Evolutionary conservation across 1,139 yeast species (phyloP), one percentile per base, ranked within the genome.

Genomic region (Yamadazyma siamensis): DNA sequence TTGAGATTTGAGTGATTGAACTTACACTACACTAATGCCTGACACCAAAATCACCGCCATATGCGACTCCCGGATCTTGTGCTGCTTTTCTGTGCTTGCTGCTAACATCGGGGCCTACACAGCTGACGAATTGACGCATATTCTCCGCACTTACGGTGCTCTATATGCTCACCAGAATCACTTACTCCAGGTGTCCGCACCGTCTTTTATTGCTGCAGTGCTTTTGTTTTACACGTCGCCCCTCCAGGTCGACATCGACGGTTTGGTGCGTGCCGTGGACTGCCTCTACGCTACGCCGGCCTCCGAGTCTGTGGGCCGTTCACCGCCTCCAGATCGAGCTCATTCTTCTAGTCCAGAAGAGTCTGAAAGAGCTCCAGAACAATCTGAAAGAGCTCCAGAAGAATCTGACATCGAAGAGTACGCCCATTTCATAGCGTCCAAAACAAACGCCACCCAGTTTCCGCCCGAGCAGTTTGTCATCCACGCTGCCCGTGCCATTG

Each of bases 331-430:
- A n/a, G n/a, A n/a, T n/a, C n/a, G n/a, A n/a, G n/a, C n/a, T n/a
- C n/a, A n/a, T n/a, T n/a, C n/a, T n/a, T n/a, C n/a, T n/a, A n/a
- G n/a, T n/a, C n/a, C n/a, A n/a, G n/a, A n/a, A n/a, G n/a, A n/a
- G n/a, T n/a, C n/a, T n/a, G 25, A 28, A 4, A 23, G 23, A 17
- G 39, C 29, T n/a, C n/a, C n/a, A n/a, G n/a, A n/a, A n/a, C n/a
- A n/a, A n/a, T n/a, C n/a, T n/a, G 25, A 28, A 4, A 23, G 23
- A 17, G 39, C 29, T 3, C 27, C 15, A 5, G 43, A 31, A 20
- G 46, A 38, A n/a, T 35, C 38, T 14, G 59, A 54, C 22, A 28
- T 49, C 4, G 56, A 53, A 27, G 62, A 56, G 31, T 48, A 48
- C 35, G 49, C 49, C 26, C 43, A 47, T 26, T 44, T 47, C 41